phyloP scores from a whole-genome alignment of 2,329 filamentous ascomycete genomes.

The Aschersonia sp. region DNA sequence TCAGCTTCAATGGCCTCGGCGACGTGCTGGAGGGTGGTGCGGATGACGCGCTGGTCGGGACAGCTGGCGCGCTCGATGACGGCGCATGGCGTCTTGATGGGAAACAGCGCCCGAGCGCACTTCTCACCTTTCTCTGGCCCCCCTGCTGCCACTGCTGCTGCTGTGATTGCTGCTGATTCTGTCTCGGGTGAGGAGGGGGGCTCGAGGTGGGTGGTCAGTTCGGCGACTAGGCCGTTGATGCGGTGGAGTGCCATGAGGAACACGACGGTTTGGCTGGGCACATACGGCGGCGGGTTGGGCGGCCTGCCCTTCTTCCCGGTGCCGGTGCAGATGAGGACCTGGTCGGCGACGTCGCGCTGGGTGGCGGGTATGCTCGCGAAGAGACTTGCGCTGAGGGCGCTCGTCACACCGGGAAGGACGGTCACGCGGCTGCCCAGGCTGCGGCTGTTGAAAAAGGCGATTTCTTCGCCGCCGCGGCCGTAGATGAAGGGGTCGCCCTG shows the following conservation, averaged over 20 bases:
- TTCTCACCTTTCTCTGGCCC: background rate
- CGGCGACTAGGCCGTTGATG: slow-evolving; percentile 56
- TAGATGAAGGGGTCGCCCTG: slow-evolving; percentile 97
- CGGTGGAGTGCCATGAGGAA: slow-evolving; percentile 93
- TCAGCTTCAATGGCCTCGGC: slow-evolving; percentile 74
- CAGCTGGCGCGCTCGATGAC: slow-evolving; percentile 90
- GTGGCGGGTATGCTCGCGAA: slow-evolving; percentile 82
- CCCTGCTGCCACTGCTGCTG: background rate
- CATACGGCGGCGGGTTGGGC: slow-evolving; percentile 68
- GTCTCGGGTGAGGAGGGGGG: slow-evolving; percentile 7
- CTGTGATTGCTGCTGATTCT: background rate
- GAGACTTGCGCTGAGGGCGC: slow-evolving; percentile 70
- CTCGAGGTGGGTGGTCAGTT: slow-evolving; percentile 38
- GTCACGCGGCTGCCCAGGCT: slow-evolving; percentile 49
- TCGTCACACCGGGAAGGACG: slow-evolving; percentile 84
- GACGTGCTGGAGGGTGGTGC: slow-evolving; percentile 70
- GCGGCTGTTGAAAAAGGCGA: slow-evolving; percentile 61
- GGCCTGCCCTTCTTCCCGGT: slow-evolving; percentile 81
- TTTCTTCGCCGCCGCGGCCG: slow-evolving; percentile 86
- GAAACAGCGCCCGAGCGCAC: slow-evolving; percentile 42
- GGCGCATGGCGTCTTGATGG: slow-evolving; percentile 67
- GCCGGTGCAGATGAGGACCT: slow-evolving; percentile 90
- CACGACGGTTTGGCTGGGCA: slow-evolving; percentile 66
- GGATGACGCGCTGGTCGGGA: slow-evolving; percentile 82
- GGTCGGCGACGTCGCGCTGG: slow-evolving; percentile 78